Conservation (phyloP, 2,329 filamentous ascomycete species). For the Phialophora macrospora region DNA sequence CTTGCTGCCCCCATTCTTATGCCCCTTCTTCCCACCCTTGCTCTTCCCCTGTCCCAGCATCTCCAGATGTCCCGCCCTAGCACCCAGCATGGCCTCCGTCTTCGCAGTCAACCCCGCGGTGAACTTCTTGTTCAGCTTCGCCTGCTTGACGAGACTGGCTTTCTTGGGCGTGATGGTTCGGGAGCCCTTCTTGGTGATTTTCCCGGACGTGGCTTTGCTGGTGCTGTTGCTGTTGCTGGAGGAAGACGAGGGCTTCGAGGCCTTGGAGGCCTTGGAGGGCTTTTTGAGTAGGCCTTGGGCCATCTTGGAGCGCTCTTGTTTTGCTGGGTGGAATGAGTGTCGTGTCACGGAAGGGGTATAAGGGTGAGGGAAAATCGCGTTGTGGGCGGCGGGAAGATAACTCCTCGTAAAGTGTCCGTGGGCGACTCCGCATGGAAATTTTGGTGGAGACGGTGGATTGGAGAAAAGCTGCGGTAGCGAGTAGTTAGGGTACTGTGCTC, state of each 20-base stretch:
- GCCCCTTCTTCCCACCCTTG: slow-evolving; percentile 44
- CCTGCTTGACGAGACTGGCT: slow-evolving; percentile 61
- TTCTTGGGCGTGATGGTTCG: slow-evolving; percentile 72
- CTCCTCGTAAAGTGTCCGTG: too few relatives aligned
- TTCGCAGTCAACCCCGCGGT: slow-evolving; percentile 65
- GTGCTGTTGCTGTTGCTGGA: neutral
- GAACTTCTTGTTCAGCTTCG: slow-evolving; percentile 70
- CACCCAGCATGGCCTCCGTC: slow-evolving; percentile 70
- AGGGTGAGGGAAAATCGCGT: neutral
- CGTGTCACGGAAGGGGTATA: too few relatives aligned
- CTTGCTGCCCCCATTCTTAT: neutral
- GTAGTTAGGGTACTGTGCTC: too few relatives aligned
- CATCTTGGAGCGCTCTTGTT: slow-evolving; percentile 15
- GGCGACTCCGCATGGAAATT: neutral
- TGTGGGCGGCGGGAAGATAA: too few relatives aligned
- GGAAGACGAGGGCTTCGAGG: slow-evolving; percentile 22
- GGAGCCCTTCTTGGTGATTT: slow-evolving; percentile 62
- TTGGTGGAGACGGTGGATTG: neutral
- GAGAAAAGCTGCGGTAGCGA: too few relatives aligned
- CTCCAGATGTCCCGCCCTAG: slow-evolving; percentile 72
- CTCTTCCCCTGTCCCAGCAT: slow-evolving; percentile 70
- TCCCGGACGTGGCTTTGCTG: slow-evolving; percentile 34
- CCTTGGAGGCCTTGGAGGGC: slow-evolving; percentile 23
- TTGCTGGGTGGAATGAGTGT: too few relatives aligned
- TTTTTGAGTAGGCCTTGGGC: slow-evolving; percentile 39